These are phyloP conservation scores for Lactarius akahatsu DNA, from an alignment of 768 basidiomycete species.

Conservation along the genomic window DNA sequence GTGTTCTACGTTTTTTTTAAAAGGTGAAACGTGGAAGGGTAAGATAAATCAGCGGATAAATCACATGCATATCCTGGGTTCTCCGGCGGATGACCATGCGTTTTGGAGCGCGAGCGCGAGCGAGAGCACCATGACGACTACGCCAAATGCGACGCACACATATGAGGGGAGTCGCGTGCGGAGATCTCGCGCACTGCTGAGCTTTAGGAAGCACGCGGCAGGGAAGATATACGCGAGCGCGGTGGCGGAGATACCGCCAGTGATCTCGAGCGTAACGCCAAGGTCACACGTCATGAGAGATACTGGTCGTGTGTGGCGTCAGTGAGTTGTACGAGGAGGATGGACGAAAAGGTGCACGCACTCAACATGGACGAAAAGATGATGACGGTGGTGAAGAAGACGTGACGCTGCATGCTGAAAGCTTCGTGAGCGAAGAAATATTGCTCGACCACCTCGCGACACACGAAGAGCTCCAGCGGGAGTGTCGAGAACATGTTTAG, in stretches of 20 bases:
- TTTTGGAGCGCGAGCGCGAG: slow-evolving; percentile 75
- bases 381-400: slow-evolving; percentile 87
- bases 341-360: slow-evolving; percentile 39
- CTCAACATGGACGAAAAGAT: slow-evolving; percentile 80
- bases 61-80: slow-evolving; percentile 69
- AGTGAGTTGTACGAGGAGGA: not conserved
- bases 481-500: slow-evolving; percentile 98
- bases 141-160: slow-evolving; percentile 69
- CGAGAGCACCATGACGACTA: slow-evolving; percentile 74
- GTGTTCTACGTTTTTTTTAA: slow-evolving; percentile 5
- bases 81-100: slow-evolving; percentile 71
- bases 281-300: slow-evolving; percentile 93
- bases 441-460: slow-evolving; percentile 94
- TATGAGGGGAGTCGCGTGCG: slow-evolving; percentile 69
- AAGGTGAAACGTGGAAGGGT: not conserved
- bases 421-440: slow-evolving; percentile 90
- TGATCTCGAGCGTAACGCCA: slow-evolving; percentile 97
- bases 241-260: slow-evolving; percentile 93
- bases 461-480: slow-evolving; percentile 94
- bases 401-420: slow-evolving; percentile 79
- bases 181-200: slow-evolving; percentile 65
- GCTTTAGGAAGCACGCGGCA: slow-evolving; percentile 80
- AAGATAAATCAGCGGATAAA: slow-evolving; percentile 6
- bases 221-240: slow-evolving; percentile 93
- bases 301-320: slow-evolving; percentile 49